Evolutionary conservation across 257 asterid genomes (phyloP), one percentile per base, ranked within the genome.

Genomic region (Solanum tarapatanum): DNA sequence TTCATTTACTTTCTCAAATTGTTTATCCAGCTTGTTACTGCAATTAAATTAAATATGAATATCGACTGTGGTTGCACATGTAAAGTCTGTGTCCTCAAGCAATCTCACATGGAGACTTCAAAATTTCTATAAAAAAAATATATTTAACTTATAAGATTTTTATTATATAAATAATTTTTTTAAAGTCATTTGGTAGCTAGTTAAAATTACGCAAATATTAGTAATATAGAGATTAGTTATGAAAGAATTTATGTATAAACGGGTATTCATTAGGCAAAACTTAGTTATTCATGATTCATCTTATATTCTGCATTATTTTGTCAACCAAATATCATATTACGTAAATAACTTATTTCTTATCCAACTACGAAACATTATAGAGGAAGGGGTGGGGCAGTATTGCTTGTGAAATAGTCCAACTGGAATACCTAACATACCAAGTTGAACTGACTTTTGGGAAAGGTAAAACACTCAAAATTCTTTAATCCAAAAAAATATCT

Each of bases 291-390:
- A 48, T 48, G 17, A 13, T 55, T 55, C n/a, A 55, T 55, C 1
- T 51, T 51, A 6, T 51, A 51, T 51, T 0, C 0, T 51, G 2
- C 0, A 17, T 51, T 16, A 17, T 6, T 1, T 51, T 17, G 0
- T 51, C n/a, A 17, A 55, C 10, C 4, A 55, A 55, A 17, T 0
- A 55, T 55, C 2, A 0, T 55, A 55, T 55, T 1, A 7, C 0
- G 0, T 58, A 0, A 19, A 55, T 19, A 19, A 19, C n/a, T 0
- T 55, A 55, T 55, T 17, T 55, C 4, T 0, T 19, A 55, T 17
- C 2, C 8, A 7, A 0, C 0, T 51, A 2, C 3, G 0, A 48
- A 43, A 43, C 4, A 43, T 11, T 43, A 43, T 4, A 4, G 51
- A 43, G 17, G 51, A 43, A 43, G 60, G 66, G 24, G 24, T 21